These are phyloP conservation scores for Cyamopsis tetragonoloba DNA, from an alignment of 306 rosid genomes.

Conservation along the genomic window DNA sequence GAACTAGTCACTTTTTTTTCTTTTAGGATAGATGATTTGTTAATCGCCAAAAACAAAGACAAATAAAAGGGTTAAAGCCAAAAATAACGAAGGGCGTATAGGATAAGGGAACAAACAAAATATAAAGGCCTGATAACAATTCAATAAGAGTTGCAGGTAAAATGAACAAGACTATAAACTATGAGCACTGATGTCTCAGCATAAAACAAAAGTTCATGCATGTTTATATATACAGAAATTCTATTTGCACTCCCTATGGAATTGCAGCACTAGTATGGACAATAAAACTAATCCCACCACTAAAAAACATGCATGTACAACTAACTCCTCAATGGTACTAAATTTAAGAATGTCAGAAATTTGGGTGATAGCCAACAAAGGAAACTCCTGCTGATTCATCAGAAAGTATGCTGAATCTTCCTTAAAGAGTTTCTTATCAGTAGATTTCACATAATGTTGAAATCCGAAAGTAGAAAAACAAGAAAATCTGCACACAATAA, in stretches of 20 bases:
- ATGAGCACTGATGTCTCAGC: background rate
- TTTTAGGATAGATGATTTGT: background rate
- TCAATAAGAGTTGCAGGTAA: no score
- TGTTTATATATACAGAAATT: background rate
- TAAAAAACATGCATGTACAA: background rate
- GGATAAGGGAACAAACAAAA: no score
- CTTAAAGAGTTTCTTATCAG: background rate
- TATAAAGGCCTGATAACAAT: no score
- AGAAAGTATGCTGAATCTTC: background rate
- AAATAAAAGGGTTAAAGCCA: no score
- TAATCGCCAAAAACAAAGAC: no score
- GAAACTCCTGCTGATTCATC: background rate
- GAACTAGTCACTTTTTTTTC: background rate
- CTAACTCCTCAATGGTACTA: background rate
- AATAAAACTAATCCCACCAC: background rate
- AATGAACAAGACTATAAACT: background rate
- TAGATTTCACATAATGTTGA: background rate
- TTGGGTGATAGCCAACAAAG: background rate
- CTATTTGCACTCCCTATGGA: background rate
- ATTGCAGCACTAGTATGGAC: background rate
- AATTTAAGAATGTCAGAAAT: background rate
- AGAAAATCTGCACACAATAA: background rate
- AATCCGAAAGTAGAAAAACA: background rate
- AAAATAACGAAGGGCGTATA: no score
- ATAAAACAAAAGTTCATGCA: background rate